Evolutionary conservation across 768 basidiomycete species (phyloP).

Genomic region (Phlebiopsis gigantea): DNA sequence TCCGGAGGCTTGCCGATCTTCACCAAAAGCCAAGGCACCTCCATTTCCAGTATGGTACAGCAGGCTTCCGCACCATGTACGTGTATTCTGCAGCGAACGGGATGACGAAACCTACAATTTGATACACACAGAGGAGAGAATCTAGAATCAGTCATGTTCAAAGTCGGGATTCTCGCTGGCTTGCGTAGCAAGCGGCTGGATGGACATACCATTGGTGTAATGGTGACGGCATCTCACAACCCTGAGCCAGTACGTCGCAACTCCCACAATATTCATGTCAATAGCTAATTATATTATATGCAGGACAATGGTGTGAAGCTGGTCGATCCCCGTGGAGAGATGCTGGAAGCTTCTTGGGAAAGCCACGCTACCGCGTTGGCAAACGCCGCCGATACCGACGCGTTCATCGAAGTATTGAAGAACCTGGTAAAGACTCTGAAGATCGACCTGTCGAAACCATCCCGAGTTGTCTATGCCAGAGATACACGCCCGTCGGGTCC

Average conservation of each 20-base stretch:
- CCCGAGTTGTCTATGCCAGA: conserved; percentile 83
- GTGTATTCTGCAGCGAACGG: conserved; percentile 28
- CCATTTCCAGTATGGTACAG: conserved; percentile 86
- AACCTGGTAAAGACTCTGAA: conserved; percentile 55
- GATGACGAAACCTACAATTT: no score
- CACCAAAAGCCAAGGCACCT: conserved; percentile 72
- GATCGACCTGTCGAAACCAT: conserved; percentile 76
- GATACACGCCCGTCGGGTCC: conserved; percentile 91
- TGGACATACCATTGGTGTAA: conserved; percentile 90
- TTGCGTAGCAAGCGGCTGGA: conserved; percentile 89
- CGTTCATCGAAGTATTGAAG: conserved; percentile 63
- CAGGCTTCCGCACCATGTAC: conserved; percentile 89
- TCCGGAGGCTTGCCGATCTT: conserved; percentile 46
- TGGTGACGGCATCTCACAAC: conserved; percentile 99
- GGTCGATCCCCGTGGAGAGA: conserved; percentile 95
- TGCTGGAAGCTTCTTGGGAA: conserved; percentile 96
- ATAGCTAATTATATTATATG: background rate
- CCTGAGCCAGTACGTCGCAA: conserved; percentile 71
- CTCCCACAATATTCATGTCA: background rate
- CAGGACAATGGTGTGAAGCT: conserved; percentile 99
- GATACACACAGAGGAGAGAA: conserved; percentile 46
- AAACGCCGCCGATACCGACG: conserved; percentile 71
- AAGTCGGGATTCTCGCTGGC: conserved; percentile 85
- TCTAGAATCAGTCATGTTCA: conserved; percentile 90
- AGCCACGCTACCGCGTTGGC: conserved; percentile 78